These are phyloP conservation scores for Starmerella floris DNA, from an alignment of 805 yeast species.

Conservation along the genomic window DNA sequence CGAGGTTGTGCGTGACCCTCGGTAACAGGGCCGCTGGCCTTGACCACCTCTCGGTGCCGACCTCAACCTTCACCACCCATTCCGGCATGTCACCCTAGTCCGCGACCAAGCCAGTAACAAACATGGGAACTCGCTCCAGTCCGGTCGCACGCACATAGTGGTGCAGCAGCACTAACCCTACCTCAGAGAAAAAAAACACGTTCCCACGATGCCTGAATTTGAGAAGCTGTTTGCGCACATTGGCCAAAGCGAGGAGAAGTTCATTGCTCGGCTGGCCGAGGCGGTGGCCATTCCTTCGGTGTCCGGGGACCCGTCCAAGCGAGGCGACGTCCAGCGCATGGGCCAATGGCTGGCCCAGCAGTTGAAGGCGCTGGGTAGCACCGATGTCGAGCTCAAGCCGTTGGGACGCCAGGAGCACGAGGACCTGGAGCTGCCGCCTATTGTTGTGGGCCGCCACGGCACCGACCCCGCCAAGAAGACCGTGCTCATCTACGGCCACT, in stretches of 20 bases:
- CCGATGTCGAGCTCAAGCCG: slow-evolving; percentile 67
- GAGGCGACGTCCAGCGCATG: slow-evolving; percentile 84
- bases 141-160: no score
- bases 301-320: slow-evolving; percentile 73
- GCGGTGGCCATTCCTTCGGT: slow-evolving; percentile 96
- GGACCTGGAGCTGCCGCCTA: slow-evolving; percentile 70
- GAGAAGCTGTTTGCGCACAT: slow-evolving; percentile 40
- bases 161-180: no score
- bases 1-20: no score
- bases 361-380: slow-evolving; percentile 59
- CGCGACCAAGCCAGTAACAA: no score
- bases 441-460: slow-evolving; percentile 84
- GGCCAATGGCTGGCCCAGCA: slow-evolving; percentile 66
- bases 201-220: slow-evolving; percentile 21
- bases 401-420: slow-evolving; percentile 53
- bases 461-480: slow-evolving; percentile 71
- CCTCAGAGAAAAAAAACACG: no score
- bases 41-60: no score
- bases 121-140: no score
- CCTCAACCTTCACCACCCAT: no score
- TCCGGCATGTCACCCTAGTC: no score
- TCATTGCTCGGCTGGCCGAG: slow-evolving; percentile 40
- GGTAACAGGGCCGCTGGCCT: no score
- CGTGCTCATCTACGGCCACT: slow-evolving; percentile 87
- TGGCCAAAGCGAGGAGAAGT: slow-evolving; percentile 60